Evolutionary conservation across 1,284 basidiomycete species (phyloP), one percentile per base, ranked within the genome.

Genomic region (Austroboletus novae-zelandiae): DNA sequence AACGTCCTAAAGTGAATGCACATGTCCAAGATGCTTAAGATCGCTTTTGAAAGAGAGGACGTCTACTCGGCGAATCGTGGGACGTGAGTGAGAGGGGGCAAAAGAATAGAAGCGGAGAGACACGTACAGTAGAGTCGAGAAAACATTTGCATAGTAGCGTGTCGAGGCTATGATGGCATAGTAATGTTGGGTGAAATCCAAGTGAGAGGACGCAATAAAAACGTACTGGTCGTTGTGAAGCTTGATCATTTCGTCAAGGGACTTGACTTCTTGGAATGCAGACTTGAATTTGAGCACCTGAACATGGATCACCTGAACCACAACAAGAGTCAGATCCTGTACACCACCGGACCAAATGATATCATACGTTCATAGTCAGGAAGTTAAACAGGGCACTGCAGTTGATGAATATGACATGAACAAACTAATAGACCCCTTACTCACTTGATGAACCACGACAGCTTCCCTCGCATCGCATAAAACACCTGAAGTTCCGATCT

Each of bases 371-470:
- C 27, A 83, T 87, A 37, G 81, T 84, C 37, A 93, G 65, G 67
- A 91, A 92, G 57, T 82, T 81, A 58, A 86, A 73, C 13, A 92
- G 58, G 0, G 81, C 83, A 58, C 91, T 94, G 58, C 9, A 34
- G 17, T 44, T 37, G 36, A 50, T 47, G 52, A 64, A 46, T 55
- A 51, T 17, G 42, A 40, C 29, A 27, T 42, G 32, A 20, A 36
- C 36, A 40, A 40, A 15, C 25, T 27, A 23, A 23, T 23, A 4
- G 31, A 15, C 6, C 15, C 11, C n/a, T 13, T 18, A 75, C 88
- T 63, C 62, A 92, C 90, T 90, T 89, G 60, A 91, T 76, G 56
- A 93, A 84, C 91, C 91, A 94, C 45, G 81, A 83, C 48, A 93
- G 60, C 50, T 84, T 83, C 55, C 84, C 83, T 53, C 89, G 71